phyloP scores from a whole-genome alignment of 179 eudicot species.

The Drosera spatulata region DNA sequence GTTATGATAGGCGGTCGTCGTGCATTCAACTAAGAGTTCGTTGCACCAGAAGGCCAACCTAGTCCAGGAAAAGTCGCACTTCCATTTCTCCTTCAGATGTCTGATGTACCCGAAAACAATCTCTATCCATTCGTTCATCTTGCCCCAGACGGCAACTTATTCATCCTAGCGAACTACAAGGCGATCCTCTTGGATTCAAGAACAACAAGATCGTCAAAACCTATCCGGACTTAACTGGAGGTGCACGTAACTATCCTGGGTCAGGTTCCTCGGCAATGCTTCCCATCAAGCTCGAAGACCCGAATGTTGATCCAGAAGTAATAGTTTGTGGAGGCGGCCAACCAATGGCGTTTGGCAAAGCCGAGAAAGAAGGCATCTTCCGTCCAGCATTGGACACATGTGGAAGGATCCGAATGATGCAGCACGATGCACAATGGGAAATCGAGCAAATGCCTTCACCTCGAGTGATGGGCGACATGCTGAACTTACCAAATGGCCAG shows the following conservation, averaged over 20 bases:
- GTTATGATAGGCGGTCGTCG: conserved; percentile 29
- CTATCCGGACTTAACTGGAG: conserved; percentile 50
- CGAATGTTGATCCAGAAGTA: conserved; percentile 21
- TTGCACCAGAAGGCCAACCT: conserved; percentile 19
- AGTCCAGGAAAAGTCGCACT: conserved; percentile 9
- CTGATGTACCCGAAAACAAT: conserved; percentile 33
- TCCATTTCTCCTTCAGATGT: conserved; percentile 19
- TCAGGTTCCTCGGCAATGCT: conserved; percentile 62
- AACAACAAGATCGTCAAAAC: conserved; percentile 25
- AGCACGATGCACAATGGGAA: conserved; percentile 37
- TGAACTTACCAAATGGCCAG: conserved; percentile 60
- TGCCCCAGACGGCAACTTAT: conserved; percentile 72
- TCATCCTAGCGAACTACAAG: conserved; percentile 55
- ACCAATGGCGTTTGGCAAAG: conserved; percentile 15
- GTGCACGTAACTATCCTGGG: conserved; percentile 78
- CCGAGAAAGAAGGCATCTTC: conserved; percentile 16
- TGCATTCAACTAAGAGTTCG: conserved; percentile 26
- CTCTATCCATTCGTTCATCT: conserved; percentile 79
- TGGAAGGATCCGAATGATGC: conserved; percentile 31
- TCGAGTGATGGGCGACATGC: conserved; percentile 74
- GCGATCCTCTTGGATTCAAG: conserved; percentile 37
- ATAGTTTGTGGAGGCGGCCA: conserved; percentile 63
- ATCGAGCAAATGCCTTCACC: conserved; percentile 61
- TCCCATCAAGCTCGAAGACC: conserved; percentile 25
- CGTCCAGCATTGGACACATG: conserved; percentile 50